phyloP scores from a whole-genome alignment of 495 filamentous ascomycete species.

The Penicillium longicatenatum region DNA sequence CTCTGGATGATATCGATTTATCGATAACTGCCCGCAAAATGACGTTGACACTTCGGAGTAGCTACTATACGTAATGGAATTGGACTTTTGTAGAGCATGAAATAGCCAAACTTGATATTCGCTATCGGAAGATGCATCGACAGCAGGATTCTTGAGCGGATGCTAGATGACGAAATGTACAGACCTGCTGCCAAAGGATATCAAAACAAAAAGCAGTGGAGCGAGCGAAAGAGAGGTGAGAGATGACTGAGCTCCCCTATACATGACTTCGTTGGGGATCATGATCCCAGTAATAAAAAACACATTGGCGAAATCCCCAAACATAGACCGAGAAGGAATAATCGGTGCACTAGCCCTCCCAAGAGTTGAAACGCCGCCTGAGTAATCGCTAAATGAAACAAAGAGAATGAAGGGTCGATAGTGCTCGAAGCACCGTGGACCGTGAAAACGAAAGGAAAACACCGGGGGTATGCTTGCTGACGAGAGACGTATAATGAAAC shows the following conservation, averaged over 20 bases:
- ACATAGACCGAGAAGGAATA: slow-evolving; percentile 9
- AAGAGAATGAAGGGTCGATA: slow-evolving; percentile 3
- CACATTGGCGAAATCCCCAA: background rate
- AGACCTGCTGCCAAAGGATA: slow-evolving; percentile 21
- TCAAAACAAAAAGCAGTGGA: slow-evolving; percentile 9
- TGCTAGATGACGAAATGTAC: slow-evolving; percentile 27
- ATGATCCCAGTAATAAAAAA: slow-evolving; percentile 5
- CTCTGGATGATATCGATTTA: background rate
- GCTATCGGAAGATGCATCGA: slow-evolving; percentile 9
- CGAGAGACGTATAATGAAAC: slow-evolving; percentile 9
- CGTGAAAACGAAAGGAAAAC: background rate
- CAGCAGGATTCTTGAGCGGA: slow-evolving; percentile 5
- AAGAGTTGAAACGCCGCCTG: slow-evolving; percentile 30
- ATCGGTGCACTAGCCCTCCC: slow-evolving; percentile 10
- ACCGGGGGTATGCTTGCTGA: slow-evolving; percentile 22
- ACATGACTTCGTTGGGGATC: slow-evolving; percentile 19
- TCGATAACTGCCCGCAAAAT: slow-evolving; percentile 4
- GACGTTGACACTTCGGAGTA: slow-evolving; percentile 1
- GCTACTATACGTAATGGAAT: background rate
- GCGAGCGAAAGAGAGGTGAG: slow-evolving; percentile 12
- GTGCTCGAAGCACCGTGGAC: slow-evolving; percentile 6
- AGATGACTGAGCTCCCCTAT: slow-evolving; percentile 7
- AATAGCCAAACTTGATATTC: slow-evolving; percentile 3
- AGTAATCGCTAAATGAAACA: slow-evolving; percentile 28
- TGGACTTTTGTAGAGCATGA: background rate